Evolutionary conservation across 2,329 filamentous ascomycete genomes (phyloP), one percentile per base, ranked within the genome.

Genomic region (Plectosphaerella sp.): DNA sequence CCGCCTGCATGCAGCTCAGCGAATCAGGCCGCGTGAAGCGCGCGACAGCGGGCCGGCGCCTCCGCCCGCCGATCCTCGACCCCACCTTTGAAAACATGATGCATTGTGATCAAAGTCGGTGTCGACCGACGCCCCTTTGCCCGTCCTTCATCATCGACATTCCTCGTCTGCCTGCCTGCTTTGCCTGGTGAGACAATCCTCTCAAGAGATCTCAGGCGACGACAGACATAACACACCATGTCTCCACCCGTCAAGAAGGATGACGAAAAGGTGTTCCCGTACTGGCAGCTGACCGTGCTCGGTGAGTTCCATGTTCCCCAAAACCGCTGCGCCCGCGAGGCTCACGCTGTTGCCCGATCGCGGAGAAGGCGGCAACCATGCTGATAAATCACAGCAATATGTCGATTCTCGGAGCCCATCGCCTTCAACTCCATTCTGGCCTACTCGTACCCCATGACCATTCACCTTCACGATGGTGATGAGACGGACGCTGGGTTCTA

Each of bases 391-490:
- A 43, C 52, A 73, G 72, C 71, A 56, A 70, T 74, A 67, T 74
- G 72, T 54, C 71, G 72, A 48, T 72, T 74, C 58, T 71, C 71
- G 15, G 72, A 74, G 59, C 72, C 72, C 47, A 73, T 74, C 57
- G 72, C 72, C 35, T 73, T 74, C 67, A 72, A 69, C 58, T 74
- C 71, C 9, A 74, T 74, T 58, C 62, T 73, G 43, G 69, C 72
- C 37, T 74, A 74, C 59, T 71, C 69, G 4, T 74, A 67, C 54
- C 63, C 67, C 5, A 73, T 74, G 71, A 70, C 72, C 5, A 56
- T 64, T 50, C 67, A 72, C 47, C 61, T 77, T 41, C 61, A 69
- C 49, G 66, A 61, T 39, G 67, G 61, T 25, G 65, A 70, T n/a
- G 62, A 64, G 15, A 47, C 47, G 14, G 63, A 74, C 35, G 69